Evolutionary conservation across 495 filamentous ascomycete species (phyloP), one percentile per base, ranked within the genome.

Genomic region (Hypoxylon intermedium): DNA sequence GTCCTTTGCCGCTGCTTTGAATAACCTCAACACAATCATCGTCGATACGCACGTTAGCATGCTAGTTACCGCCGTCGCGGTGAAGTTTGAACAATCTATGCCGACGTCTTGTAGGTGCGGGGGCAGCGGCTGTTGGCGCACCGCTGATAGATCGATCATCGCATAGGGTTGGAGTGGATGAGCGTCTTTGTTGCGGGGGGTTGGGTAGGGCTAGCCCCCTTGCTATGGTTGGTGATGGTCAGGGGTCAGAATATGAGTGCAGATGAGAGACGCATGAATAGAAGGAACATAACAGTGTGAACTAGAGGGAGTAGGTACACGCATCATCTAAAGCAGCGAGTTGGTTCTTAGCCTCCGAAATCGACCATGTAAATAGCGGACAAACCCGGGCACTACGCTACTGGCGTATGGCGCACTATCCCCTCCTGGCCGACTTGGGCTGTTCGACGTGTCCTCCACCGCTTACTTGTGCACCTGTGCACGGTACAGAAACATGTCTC

Each of bases 151-250:
- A 78, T 31, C 55, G 64, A 1, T 75, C n/a, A n/a, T n/a, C n/a
- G n/a, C n/a, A n/a, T 83, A 19, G 79, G 79, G 0, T 73, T 77
- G 42, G 82, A 80, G 4, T 82, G 79, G 79, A 77, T 75, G 0
- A 72, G 54, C 0, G 80, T 80, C 0, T 59, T 80, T 1, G 62
- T 79, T 54, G 76, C 73, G 6, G 58, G 48, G 6, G 15, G 68
- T 4, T 72, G 67, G 55, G 20, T 72, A 3, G 11, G 70, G 1
- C 69, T 68, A 9, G 73, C 66, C 43, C 68, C 71, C 0, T 36
- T 70, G 19, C 52, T 78, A 19, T 76, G 74, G 72, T 40, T 66
- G 6, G 66, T 79, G 1, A 74, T 72, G 51, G 41, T 46, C 6
- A 65, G 60, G 24, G 77, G 80, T 1, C 60, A 70, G 28, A n/a